A percentile compares a stretch with the other conserved stretches of the same genome.
Conservation (phyloP, 2,329 filamentous ascomycete species). For the Fusarium sp. region DNA sequence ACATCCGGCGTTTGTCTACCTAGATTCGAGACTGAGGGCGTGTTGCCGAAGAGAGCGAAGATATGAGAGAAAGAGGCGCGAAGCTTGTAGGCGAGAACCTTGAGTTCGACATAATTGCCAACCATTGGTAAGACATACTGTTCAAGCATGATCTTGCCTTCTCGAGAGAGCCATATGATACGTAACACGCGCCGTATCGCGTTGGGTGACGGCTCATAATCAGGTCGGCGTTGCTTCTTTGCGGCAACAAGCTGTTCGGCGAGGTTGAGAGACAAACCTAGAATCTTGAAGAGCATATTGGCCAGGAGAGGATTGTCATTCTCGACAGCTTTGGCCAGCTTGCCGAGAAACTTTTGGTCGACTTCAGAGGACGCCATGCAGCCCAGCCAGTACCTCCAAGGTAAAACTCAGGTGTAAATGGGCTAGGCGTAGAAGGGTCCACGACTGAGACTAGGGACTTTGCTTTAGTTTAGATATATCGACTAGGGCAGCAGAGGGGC, state of each 20-base stretch:
- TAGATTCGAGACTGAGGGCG: constrained; percentile 77
- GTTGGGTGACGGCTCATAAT: constrained; percentile 80
- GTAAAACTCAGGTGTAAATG: constrained; percentile 14
- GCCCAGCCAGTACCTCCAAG: constrained; percentile 24
- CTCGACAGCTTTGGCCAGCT: constrained; percentile 83
- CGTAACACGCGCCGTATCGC: constrained; percentile 85
- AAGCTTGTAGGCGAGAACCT: constrained; percentile 90
- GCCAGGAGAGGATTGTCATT: constrained; percentile 82
- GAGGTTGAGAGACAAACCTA: constrained; percentile 90
- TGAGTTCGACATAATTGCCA: constrained; percentile 81
- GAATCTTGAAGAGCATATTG: constrained; percentile 86
- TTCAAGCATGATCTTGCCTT: constrained; percentile 89
- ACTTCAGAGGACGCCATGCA: constrained; percentile 95
- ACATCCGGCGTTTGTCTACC: constrained; percentile 63
- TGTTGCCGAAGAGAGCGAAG: constrained; percentile 95
- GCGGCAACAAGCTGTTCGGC: constrained; percentile 85
- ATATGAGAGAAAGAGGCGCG: constrained; percentile 96
- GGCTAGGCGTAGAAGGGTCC: constrained; percentile 32
- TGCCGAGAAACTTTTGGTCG: constrained; percentile 95
- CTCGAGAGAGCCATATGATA: constrained; percentile 94
- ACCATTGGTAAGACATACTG: constrained; percentile 89
- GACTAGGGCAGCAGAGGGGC: constrained; percentile 36
- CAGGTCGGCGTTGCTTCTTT: constrained; percentile 84
- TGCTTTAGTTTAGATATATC: constrained; percentile 35
- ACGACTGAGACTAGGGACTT: constrained; percentile 35